A percentile compares a stretch with the other conserved stretches of the same genome.
These are phyloP conservation scores for Sechiopsis laciniata DNA, from an alignment of 306 rosid species.

Conservation along the genomic window DNA sequence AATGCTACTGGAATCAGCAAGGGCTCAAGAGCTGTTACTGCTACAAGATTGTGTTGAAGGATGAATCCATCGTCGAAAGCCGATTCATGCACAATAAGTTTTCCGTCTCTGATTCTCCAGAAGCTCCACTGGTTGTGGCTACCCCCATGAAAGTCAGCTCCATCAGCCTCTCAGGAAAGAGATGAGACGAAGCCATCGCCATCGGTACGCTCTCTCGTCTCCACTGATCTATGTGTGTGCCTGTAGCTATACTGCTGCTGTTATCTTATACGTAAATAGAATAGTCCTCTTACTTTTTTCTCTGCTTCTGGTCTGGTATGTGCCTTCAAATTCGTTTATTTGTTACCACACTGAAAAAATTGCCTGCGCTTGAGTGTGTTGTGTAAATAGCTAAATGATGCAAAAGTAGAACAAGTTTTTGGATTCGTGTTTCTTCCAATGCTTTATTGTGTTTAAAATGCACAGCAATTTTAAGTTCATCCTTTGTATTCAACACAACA, in stretches of 20 bases:
- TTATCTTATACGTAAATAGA: not conserved
- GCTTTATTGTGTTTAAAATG: too few relatives aligned
- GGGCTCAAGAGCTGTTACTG: conserved; percentile 97
- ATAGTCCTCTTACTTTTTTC: not conserved
- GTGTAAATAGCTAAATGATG: not conserved
- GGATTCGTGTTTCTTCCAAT: not conserved
- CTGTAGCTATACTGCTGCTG: too few relatives aligned
- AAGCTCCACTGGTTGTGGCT: conserved; percentile 93
- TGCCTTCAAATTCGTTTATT: conserved; percentile 14
- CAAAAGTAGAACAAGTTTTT: not conserved
- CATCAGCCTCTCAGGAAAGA: not conserved
- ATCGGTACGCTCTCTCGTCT: too few relatives aligned
- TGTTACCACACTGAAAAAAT: not conserved
- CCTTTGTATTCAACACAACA: too few relatives aligned
- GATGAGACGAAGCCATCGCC: not conserved
- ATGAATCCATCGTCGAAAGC: conserved; percentile 90
- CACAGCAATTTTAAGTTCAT: too few relatives aligned
- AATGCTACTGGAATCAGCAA: conserved; percentile 78
- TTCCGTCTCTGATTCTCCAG: conserved; percentile 80
- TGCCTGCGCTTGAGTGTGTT: not conserved
- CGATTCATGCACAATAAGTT: conserved; percentile 93
- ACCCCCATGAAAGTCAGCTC: conserved; percentile 98
- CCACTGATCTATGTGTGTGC: too few relatives aligned
- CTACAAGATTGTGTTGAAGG: conserved; percentile 90
- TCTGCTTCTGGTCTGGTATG: not conserved